Base-by-base conservation (phyloP, 345 rosid genomes). In the Arabis hirsuta region DNA sequence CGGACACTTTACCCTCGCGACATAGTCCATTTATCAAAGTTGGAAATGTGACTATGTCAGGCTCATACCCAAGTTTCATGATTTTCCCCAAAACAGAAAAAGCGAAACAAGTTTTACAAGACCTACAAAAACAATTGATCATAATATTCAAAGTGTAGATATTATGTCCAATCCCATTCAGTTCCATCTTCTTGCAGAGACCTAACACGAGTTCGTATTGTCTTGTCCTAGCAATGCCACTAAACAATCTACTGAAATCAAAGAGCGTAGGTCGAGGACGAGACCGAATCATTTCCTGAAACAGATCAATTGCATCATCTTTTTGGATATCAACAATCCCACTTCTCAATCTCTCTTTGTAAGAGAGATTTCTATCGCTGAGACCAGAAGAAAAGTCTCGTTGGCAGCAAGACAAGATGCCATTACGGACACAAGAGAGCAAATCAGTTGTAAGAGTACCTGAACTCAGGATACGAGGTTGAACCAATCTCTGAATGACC, bases 381-480 rank as follows among this genome's bases (percentile, higher is more conserved):
- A 66, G 27, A 52, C 62, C 7, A 27, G 72, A 67, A 27, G 72
- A 67, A n/a, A 67, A 67, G 5, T 3, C 32, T 67, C 53, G 16
- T 26, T 4, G 16, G 0, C 34, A 26, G 36, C 56, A 52, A 52
- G 14, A 51, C 32, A 51, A 51, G 39, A 54, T 31, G 41, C 41
- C 41, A 36, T 8, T 36, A 36, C 10, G 41, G 10, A 8, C 41
- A 36, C 41, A 36, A 36, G 41, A 8, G 10, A 36, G 41, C 11
- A 36, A 36, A 36, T 36, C 41, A 36, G 41, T 8, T 6, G 36
- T 36, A 36, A 36, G 41, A 8, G 41, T 8, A 36, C 41, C 29
- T 27, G 4, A 4, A 27, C 4, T 27, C 29, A 4, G 0, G 4
- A 27, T 27, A 27, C 29, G 29, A 27, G 29, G 29, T 3, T 27